Percentiles rank a stretch among this genome's conserved stretches.
These are phyloP conservation scores for Lepidium sativum DNA, from an alignment of 345 rosid species.

Conservation along the genomic window DNA sequence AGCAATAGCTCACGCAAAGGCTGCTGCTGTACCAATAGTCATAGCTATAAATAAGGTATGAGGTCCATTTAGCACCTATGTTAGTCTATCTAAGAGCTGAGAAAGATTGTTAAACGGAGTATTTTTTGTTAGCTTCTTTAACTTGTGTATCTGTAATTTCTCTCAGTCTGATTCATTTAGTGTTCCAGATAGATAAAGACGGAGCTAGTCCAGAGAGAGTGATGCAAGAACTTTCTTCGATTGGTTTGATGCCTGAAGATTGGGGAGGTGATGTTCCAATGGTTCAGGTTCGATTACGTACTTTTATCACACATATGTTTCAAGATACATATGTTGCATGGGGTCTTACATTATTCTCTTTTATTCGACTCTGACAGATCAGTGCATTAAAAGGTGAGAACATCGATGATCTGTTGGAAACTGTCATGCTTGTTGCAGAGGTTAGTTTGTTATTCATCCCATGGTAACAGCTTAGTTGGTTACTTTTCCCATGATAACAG, in stretches of 20 bases:
- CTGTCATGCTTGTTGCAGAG: slow-evolving; percentile 97
- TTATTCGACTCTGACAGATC: slow-evolving; percentile 49
- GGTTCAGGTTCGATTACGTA: slow-evolving; percentile 65
- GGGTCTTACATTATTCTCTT: slow-evolving; percentile 18
- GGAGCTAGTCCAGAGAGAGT: slow-evolving; percentile 95
- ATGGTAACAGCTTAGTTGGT: slow-evolving; percentile 45
- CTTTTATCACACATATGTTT: slow-evolving; percentile 17
- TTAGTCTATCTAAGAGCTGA: not conserved
- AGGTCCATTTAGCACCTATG: not conserved
- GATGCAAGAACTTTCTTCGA: slow-evolving; percentile 94
- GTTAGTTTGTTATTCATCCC: slow-evolving; percentile 34
- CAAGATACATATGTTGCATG: slow-evolving; percentile 4
- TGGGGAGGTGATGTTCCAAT: slow-evolving; percentile 98
- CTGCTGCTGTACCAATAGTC: slow-evolving; percentile 91
- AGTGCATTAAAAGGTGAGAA: slow-evolving; percentile 95
- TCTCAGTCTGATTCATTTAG: slow-evolving; percentile 8
- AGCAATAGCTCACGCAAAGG: slow-evolving; percentile 98
- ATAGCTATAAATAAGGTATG: slow-evolving; percentile 88
- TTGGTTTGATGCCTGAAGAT: slow-evolving; percentile 96
- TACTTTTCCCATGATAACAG: not conserved
- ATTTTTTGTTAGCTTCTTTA: slow-evolving; percentile 7
- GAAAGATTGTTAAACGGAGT: slow-evolving; percentile 4
- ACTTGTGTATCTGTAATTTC: slow-evolving; percentile 13
- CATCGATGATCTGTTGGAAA: slow-evolving; percentile 80
- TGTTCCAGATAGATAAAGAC: slow-evolving; percentile 81